These are phyloP conservation scores for Euphorbia corollata DNA, from an alignment of 441 rosid species.

Conservation along the genomic window DNA sequence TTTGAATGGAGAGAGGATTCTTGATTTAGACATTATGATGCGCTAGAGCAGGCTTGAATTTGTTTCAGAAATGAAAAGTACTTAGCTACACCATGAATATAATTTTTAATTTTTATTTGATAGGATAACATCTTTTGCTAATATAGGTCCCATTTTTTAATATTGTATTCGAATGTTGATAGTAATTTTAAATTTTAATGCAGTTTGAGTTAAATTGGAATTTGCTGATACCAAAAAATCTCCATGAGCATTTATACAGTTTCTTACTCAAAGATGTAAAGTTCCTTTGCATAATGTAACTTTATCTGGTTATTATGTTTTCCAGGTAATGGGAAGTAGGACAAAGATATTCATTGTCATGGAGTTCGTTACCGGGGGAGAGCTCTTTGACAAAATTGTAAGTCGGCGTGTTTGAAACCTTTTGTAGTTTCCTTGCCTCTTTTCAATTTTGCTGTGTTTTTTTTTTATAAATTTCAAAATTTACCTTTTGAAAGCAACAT, in stretches of 20 bases:
- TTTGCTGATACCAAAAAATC: not conserved
- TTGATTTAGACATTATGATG: not conserved
- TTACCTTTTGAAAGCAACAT: not conserved
- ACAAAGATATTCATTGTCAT: constrained; percentile 76
- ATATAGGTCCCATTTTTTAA: not conserved
- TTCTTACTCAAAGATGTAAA: not conserved
- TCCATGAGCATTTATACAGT: not conserved
- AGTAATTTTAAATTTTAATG: not conserved
- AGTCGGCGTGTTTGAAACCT: constrained; percentile 23
- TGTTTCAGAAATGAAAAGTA: not conserved
- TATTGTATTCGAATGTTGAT: not conserved
- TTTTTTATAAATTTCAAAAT: not conserved
- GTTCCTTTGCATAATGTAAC: constrained; percentile 4
- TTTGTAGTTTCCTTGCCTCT: constrained; percentile 3
- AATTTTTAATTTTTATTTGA: not conserved
- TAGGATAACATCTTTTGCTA: not conserved
- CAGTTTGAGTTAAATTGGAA: not conserved
- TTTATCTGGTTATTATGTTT: constrained; percentile 15
- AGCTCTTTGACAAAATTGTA: constrained; percentile 89
- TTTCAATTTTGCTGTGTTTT: not conserved
- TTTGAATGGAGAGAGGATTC: constrained; percentile 2
- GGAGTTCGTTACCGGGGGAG: constrained; percentile 92
- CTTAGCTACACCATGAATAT: not conserved
- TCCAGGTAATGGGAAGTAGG: constrained; percentile 94
- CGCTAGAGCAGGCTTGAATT: not conserved